These are phyloP conservation scores for Leptographium radiaticola DNA, from an alignment of 2,329 filamentous ascomycete species.

Conservation along the genomic window DNA sequence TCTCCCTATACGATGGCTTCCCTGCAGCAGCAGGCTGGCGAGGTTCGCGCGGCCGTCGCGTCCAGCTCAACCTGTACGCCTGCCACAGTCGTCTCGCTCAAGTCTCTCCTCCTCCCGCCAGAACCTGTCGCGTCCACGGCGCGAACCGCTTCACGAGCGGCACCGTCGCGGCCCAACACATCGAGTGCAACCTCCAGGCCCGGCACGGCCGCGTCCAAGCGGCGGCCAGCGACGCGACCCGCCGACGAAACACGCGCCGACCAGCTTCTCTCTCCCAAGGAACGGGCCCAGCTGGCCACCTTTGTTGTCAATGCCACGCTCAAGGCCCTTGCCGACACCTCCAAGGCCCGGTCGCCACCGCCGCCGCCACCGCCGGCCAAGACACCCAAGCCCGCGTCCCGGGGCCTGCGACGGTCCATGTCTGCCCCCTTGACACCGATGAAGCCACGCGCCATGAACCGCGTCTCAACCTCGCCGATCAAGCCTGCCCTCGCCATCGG, in stretches of 20 bases:
- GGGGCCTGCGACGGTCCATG: constrained; percentile 35
- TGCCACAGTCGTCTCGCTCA: constrained; percentile 29
- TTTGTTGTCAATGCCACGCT: constrained; percentile 59
- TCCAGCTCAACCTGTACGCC: constrained; percentile 34
- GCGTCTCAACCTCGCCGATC: constrained; percentile 41
- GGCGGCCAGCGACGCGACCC: constrained; percentile 4
- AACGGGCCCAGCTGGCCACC: constrained; percentile 56
- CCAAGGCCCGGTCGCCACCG: constrained; percentile 32
- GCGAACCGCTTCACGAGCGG: constrained; percentile 3
- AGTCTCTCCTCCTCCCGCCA: constrained; percentile 29
- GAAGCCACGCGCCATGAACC: constrained; percentile 47
- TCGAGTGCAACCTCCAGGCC: constrained; percentile 5
- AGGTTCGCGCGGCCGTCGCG: constrained; percentile 31
- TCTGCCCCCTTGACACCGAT: constrained; percentile 49
- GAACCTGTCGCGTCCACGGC: constrained; percentile 15
- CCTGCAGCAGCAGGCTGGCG: constrained; percentile 26
- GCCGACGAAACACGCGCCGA: constrained; percentile 7
- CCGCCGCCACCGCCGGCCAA: constrained; percentile 17
- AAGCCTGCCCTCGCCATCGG: constrained; percentile 14
- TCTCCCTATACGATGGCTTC: constrained; percentile 21
- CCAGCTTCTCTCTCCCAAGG: constrained; percentile 33
- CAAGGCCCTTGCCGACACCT: constrained; percentile 54
- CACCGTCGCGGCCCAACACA: constrained; percentile 14
- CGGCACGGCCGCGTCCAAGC: constrained; percentile 16
- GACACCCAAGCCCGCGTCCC: background rate